phyloP scores from a whole-genome alignment of 23 red algal species.

The Gracilaria gracilis region DNA sequence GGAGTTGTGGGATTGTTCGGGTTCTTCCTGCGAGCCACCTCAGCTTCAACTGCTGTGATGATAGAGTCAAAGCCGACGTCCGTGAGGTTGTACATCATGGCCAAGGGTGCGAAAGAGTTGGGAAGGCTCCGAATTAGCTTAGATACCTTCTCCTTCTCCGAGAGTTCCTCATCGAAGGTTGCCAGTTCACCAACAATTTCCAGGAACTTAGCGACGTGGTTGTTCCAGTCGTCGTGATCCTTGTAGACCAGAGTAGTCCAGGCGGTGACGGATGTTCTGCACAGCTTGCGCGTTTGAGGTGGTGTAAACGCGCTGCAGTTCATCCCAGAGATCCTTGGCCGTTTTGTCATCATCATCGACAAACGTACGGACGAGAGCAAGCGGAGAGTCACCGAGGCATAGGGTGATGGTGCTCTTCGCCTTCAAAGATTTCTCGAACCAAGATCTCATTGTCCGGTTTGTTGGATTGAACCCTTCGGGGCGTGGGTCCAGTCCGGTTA shows the following conservation, averaged over 20 bases:
- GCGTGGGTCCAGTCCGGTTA: too few relatives aligned
- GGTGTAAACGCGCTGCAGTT: constrained; percentile 16
- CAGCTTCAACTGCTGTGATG: constrained; percentile 14
- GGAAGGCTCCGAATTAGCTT: constrained; percentile 32
- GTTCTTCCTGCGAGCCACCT: constrained; percentile 39
- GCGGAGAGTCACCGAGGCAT: neutral
- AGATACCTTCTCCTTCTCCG: constrained; percentile 13
- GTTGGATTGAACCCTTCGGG: too few relatives aligned
- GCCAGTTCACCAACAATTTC: neutral
- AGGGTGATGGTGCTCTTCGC: neutral
- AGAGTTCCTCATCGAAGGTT: constrained; percentile 18
- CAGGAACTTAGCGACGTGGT: neutral
- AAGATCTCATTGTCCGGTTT: too few relatives aligned
- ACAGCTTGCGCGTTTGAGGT: constrained; percentile 16
- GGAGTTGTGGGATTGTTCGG: neutral
- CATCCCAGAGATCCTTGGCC: constrained; percentile 36
- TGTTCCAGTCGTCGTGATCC: neutral
- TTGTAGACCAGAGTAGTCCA: constrained; percentile 35
- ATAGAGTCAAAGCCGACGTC: constrained; percentile 11
- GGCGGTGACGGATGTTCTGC: neutral
- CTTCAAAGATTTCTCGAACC: neutral
- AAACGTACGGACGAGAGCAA: constrained; percentile 18
- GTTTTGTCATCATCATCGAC: constrained; percentile 36
- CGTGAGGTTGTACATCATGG: neutral
- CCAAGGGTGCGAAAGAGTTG: constrained; percentile 19